Evolutionary conservation across 768 basidiomycete genomes (phyloP), one percentile per base, ranked within the genome.

Genomic region (Kwoniella sp.): DNA sequence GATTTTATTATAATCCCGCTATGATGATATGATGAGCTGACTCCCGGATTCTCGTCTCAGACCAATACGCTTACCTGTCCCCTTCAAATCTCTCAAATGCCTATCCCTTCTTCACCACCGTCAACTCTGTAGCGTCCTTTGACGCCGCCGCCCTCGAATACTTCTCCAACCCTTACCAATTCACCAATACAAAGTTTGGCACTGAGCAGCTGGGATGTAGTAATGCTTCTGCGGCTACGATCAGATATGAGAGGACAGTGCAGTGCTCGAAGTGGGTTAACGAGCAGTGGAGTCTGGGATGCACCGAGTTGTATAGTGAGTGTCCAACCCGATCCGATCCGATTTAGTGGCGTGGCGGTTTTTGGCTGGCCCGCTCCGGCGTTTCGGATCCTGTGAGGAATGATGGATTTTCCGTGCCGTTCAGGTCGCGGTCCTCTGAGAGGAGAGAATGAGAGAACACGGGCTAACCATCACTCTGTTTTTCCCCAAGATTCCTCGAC

Each of bases 211-310:
- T 80, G n/a, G 79, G 77, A 12, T 80, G 79, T 58, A 64, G 60
- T 13, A 79, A 78, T 63, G 77, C 77, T 4, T 69, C 66, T 0
- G 58, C 40, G 7, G 73, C 72, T 7, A 66, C 68, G 15, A 68
- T 80, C 26, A 50, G 76, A 26, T 80, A 69, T 56, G 68, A 74
- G 60, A 63, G 77, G 60, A 77, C 79, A 21, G 75, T 78, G n/a
- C 53, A 78, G 21, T 80, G 79, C 51, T 72, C 69, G 13, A 56
- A 69, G 52, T 79, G 78, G 78, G 75, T 77, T 44, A 79, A 79
- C 50, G 67, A 72, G 36, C n/a, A 55, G 55, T 79, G 71, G 69
- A 68, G 68, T 24, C 36, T 64, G 17, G 59, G 56, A 17, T 77
- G 77, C 59, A 62, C 62, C n/a, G 68, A 63, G 21, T 57, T 68